These are phyloP conservation scores for Myxozyma vanderwaltii DNA, from an alignment of 805 yeast genomes.

Conservation along the genomic window DNA sequence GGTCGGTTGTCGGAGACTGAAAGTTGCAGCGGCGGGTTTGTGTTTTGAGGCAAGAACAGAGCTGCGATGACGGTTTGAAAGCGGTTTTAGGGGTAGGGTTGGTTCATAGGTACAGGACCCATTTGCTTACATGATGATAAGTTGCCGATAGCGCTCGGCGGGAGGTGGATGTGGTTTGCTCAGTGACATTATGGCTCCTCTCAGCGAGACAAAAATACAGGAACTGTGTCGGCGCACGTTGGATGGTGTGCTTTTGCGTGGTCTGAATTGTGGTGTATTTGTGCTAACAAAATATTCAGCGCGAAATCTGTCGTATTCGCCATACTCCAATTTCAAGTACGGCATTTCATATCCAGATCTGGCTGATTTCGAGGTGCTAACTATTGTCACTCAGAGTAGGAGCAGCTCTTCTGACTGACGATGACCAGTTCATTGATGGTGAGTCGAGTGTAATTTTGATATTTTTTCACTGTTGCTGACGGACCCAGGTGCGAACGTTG, in stretches of 20 bases:
- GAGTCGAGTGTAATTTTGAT: neutral
- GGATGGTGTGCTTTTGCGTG: constrained; percentile 11
- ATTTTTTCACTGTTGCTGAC: neutral
- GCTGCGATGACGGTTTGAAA: neutral
- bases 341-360: neutral
- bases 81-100: constrained; percentile 1
- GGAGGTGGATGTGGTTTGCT: no score
- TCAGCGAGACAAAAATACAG: neutral
- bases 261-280: neutral
- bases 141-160: no score
- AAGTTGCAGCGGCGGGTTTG: neutral
- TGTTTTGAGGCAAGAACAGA: neutral
- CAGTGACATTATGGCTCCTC: neutral
- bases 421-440: constrained; percentile 48
- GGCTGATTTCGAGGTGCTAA: neutral
- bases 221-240: constrained; percentile 20
- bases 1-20: neutral
- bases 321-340: constrained; percentile 64
- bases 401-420: constrained; percentile 61
- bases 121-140: neutral
- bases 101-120: constrained; percentile 2
- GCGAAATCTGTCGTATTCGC: constrained; percentile 59
- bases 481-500: constrained; percentile 78
- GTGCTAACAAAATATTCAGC: constrained; percentile 45
- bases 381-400: constrained; percentile 60